Evolutionary conservation across 768 basidiomycete genomes (phyloP).

Genomic region (Lentinula edodes): DNA sequence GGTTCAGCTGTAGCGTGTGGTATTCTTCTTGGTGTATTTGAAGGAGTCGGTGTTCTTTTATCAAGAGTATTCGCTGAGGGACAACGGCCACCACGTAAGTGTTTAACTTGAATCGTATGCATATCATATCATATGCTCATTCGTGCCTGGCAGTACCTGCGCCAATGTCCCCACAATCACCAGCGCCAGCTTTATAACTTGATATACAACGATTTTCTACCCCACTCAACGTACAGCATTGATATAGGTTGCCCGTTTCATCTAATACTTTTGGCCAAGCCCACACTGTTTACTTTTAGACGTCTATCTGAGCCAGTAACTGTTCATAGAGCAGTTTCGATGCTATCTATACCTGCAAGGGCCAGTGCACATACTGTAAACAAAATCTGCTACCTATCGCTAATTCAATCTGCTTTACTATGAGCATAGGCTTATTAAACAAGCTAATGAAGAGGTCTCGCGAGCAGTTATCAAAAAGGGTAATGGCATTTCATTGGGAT

Average conservation of each 20-base stretch:
- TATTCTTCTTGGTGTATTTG: constrained; percentile 90
- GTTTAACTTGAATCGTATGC: background rate
- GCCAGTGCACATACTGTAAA: too few species aligned
- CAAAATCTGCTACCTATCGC: too few species aligned
- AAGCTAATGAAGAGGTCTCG: too few species aligned
- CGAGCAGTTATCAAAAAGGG: too few species aligned
- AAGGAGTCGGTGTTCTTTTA: constrained; percentile 91
- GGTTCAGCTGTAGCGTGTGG: constrained; percentile 95
- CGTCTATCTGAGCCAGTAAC: too few species aligned
- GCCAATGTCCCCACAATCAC: constrained; percentile 45
- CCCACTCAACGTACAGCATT: background rate
- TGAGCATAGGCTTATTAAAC: too few species aligned
- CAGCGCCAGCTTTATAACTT: constrained; percentile 27
- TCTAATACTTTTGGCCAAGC: background rate
- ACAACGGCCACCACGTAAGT: constrained; percentile 73
- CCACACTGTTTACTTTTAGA: background rate
- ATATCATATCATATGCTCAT: constrained; percentile 3
- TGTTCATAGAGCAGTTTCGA: too few species aligned
- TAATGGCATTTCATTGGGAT: too few species aligned
- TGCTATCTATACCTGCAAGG: too few species aligned
- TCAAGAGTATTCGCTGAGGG: constrained; percentile 84
- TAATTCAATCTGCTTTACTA: too few species aligned
- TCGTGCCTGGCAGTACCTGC: constrained; percentile 39
- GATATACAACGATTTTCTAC: background rate
- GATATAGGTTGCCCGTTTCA: background rate